Conservation (phyloP, 2,329 filamentous ascomycete genomes). For the Orbilia ellipsospora region DNA sequence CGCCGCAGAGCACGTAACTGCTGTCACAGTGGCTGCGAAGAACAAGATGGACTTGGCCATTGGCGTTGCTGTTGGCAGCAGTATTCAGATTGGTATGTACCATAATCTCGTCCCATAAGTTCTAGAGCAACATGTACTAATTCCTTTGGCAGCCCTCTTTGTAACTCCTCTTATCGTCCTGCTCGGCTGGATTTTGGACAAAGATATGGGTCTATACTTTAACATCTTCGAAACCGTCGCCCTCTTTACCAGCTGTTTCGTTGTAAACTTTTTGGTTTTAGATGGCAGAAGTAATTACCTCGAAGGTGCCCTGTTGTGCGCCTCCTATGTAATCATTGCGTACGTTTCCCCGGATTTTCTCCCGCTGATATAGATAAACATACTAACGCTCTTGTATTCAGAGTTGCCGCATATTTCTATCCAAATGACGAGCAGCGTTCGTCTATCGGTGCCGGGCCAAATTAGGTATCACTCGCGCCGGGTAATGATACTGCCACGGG, state of each 20-base stretch:
- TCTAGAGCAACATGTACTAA: background rate
- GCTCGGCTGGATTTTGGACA: conserved; percentile 75
- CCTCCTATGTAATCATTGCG: conserved; percentile 55
- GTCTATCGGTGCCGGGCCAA: conserved; percentile 48
- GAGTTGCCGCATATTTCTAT: conserved; percentile 53
- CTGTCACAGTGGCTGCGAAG: conserved; percentile 76
- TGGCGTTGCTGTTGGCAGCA: conserved; percentile 76
- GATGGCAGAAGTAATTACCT: conserved; percentile 89
- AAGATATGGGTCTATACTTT: conserved; percentile 83
- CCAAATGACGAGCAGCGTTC: conserved; percentile 52
- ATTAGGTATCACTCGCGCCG: conserved; percentile 38
- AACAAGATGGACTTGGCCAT: conserved; percentile 82
- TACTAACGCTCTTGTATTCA: conserved; percentile 19
- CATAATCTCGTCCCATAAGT: background rate
- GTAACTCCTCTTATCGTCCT: conserved; percentile 77
- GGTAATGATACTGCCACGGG: conserved; percentile 9
- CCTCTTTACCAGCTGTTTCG: conserved; percentile 83
- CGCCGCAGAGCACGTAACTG: conserved; percentile 78
- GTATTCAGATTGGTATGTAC: conserved; percentile 71
- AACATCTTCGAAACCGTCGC: conserved; percentile 89
- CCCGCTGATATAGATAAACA: background rate
- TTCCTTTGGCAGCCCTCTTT: conserved; percentile 68
- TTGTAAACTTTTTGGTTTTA: conserved; percentile 87
- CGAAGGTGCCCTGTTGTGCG: conserved; percentile 74
- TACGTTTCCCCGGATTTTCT: conserved; percentile 26